A percentile compares a stretch with the other conserved stretches of the same genome.
Conservation (phyloP, 1,139 yeast genomes). For the Hyphopichia khmerensis region DNA sequence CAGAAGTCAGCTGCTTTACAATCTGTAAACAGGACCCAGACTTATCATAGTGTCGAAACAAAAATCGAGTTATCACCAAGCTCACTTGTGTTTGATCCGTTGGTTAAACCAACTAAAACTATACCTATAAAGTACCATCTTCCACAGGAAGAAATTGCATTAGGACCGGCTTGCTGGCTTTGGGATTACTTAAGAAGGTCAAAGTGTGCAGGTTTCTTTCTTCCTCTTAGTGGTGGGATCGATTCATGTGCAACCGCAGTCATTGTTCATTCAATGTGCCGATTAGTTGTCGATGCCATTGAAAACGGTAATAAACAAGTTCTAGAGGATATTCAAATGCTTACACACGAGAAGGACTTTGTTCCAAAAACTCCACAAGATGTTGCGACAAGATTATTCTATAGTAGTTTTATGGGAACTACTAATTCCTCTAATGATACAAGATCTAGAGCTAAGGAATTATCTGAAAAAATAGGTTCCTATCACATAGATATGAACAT, state of each 20-base stretch:
- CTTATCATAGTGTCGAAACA: slow-evolving; percentile 62
- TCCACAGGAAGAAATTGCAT: slow-evolving; percentile 94
- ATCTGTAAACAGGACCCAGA: slow-evolving; percentile 47
- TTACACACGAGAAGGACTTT: slow-evolving; percentile 60
- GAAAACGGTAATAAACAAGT: slow-evolving; percentile 71
- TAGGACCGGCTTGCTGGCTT: slow-evolving; percentile 98
- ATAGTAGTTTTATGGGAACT: slow-evolving; percentile 95
- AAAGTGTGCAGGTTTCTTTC: slow-evolving; percentile 83
- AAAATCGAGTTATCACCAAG: slow-evolving; percentile 62
- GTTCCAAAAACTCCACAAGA: slow-evolving; percentile 73
- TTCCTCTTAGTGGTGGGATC: slow-evolving; percentile 95
- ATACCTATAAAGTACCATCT: slow-evolving; percentile 59
- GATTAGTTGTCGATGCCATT: slow-evolving; percentile 70
- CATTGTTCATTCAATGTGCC: slow-evolving; percentile 92
- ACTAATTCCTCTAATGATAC: slow-evolving; percentile 88
- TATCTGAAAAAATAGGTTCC: slow-evolving; percentile 77
- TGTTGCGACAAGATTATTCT: slow-evolving; percentile 72
- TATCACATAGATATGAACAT: slow-evolving; percentile 90
- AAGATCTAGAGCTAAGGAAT: slow-evolving; percentile 73
- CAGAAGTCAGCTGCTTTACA: slow-evolving; percentile 81
- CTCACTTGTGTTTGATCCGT: slow-evolving; percentile 57
- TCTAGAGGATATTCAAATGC: slow-evolving; percentile 63
- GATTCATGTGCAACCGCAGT: slow-evolving; percentile 98
- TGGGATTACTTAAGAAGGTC: slow-evolving; percentile 97
- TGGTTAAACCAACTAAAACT: slow-evolving; percentile 58